These are phyloP conservation scores for Xerocomus nothofagi DNA, from an alignment of 1,284 basidiomycete species.

Conservation along the genomic window DNA sequence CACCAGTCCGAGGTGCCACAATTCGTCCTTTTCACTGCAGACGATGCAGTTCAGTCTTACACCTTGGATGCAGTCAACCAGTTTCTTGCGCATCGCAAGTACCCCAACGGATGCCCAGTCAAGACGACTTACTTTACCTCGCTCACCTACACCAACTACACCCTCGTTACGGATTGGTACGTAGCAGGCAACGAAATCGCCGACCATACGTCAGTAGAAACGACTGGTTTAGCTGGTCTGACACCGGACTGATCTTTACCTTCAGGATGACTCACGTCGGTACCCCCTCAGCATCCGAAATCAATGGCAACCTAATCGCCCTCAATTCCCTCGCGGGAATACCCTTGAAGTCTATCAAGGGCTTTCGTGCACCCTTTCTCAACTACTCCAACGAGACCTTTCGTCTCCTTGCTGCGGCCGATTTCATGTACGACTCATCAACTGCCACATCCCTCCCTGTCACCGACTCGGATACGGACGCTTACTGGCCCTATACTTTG, in stretches of 20 bases:
- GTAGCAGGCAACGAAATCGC: conserved; percentile 65
- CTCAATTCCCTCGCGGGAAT: conserved; percentile 3
- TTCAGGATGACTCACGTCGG: conserved; percentile 7
- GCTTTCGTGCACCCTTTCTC: conserved; percentile 5
- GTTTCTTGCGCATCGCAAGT: conserved; percentile 1
- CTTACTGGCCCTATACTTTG: conserved; percentile 75
- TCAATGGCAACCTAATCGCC: conserved; percentile 3
- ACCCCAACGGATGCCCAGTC: conserved; percentile 37
- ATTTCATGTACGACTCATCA: background rate
- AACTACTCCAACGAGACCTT: conserved; percentile 2
- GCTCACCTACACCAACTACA: conserved; percentile 76
- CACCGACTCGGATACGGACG: conserved; percentile 67
- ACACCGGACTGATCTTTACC: background rate
- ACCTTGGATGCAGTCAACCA: conserved; percentile 6
- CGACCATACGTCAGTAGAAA: conserved; percentile 6
- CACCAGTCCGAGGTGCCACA: background rate
- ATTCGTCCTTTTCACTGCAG: conserved; percentile 3
- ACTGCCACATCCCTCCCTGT: conserved; percentile 68
- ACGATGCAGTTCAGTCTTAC: conserved; percentile 5
- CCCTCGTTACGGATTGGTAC: conserved; percentile 81
- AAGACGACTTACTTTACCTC: conserved; percentile 78
- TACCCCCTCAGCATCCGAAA: background rate
- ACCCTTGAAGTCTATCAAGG: background rate
- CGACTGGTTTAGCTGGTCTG: background rate
- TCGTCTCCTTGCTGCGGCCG: background rate